Conservation (phyloP, 2,329 filamentous ascomycete species). For the Monilinia laxa region DNA sequence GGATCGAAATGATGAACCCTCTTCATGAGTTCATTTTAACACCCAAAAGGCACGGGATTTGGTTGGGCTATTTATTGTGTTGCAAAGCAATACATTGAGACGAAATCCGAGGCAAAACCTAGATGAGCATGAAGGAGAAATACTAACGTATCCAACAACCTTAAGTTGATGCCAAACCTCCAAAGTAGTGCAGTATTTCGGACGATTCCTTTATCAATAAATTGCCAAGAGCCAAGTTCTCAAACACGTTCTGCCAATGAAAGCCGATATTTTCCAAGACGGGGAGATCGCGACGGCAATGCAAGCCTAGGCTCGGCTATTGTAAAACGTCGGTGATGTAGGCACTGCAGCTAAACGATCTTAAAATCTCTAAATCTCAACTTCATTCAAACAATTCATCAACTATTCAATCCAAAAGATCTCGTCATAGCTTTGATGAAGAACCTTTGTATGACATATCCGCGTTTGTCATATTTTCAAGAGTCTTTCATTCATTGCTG, state of each 20-base stretch:
- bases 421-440: neutral
- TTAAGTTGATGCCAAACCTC: no score
- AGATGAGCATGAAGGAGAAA: no score
- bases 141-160: no score
- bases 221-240: constrained; percentile 12
- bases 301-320: constrained; percentile 9
- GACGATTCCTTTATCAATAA: neutral
- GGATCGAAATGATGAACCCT: no score
- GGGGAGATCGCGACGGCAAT: neutral
- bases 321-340: neutral
- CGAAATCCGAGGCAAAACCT: no score
- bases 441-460: neutral
- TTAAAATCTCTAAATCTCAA: neutral
- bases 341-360: neutral
- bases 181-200: neutral
- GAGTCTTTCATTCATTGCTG: neutral
- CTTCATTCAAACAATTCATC: neutral
- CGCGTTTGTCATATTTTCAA: neutral
- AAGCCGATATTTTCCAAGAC: constrained; percentile 14
- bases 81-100: no score
- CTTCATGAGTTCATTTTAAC: no score
- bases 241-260: constrained; percentile 10
- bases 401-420: neutral
- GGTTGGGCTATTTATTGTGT: no score
- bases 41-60: no score